Conservation (phyloP, 192 early-diverging fungal species). For the Umbelopsis vinacea region DNA sequence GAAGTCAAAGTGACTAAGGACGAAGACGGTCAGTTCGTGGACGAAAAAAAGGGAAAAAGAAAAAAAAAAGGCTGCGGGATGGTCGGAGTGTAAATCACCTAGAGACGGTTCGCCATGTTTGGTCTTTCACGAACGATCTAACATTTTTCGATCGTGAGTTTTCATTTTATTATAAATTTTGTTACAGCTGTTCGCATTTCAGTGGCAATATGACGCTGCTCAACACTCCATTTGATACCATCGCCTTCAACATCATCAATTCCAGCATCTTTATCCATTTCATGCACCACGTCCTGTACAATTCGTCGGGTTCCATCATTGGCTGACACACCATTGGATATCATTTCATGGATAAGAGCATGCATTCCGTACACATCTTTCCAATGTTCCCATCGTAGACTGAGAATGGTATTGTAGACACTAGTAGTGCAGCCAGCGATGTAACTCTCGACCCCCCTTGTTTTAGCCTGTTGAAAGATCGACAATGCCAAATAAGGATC, state of each 20-base stretch:
- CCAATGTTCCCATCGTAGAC: conserved; percentile 44
- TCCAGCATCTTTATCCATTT: conserved; percentile 26
- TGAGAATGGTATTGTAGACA: conserved; percentile 42
- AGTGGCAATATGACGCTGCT: conserved; percentile 25
- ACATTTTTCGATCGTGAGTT: neutral
- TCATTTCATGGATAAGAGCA: conserved; percentile 46
- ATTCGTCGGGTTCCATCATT: conserved; percentile 30
- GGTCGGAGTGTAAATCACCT: neutral
- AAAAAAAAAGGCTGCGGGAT: neutral
- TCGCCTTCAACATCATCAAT: conserved; percentile 10
- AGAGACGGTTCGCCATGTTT: neutral
- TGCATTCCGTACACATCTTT: conserved; percentile 46
- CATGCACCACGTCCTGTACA: conserved; percentile 18
- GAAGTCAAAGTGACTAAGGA: neutral
- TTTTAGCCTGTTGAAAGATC: conserved; percentile 48
- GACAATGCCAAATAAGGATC: conserved; percentile 50
- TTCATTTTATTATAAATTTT: conserved; percentile 33
- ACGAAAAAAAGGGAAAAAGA: neutral
- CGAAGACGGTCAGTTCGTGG: conserved; percentile 13
- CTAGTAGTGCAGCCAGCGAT: conserved; percentile 37
- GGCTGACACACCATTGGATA: conserved; percentile 38
- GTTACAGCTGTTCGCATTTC: conserved; percentile 31
- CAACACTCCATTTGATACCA: conserved; percentile 26
- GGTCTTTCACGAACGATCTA: neutral
- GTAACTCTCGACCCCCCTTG: conserved; percentile 41